phyloP scores from a whole-genome alignment of 768 basidiomycete genomes.

The Rubroboletus pulcherrimus region DNA sequence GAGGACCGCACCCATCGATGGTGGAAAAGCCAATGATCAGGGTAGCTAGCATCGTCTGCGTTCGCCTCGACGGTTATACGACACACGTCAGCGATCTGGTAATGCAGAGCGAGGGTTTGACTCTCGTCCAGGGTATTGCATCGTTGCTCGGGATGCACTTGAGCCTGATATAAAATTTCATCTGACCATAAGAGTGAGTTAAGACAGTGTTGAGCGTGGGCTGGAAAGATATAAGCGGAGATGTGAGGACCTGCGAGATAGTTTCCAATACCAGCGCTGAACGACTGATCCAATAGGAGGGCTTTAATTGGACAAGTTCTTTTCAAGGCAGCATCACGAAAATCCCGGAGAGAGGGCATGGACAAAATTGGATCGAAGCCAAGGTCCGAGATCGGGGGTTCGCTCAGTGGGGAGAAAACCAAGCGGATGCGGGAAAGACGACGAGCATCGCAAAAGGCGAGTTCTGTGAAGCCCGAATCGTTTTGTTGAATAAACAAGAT shows the following conservation, averaged over 20 bases:
- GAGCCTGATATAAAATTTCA: conserved; percentile 71
- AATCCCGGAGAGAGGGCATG: conserved; percentile 57
- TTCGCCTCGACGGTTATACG: conserved; percentile 60
- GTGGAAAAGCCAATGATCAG: conserved; percentile 62
- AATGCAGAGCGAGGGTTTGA: conserved; percentile 50
- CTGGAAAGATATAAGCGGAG: not conserved
- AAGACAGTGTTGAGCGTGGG: not conserved
- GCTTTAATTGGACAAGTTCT: conserved; percentile 68
- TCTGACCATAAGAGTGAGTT: conserved; percentile 33
- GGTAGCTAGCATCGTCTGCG: conserved; percentile 67
- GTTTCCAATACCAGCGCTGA: conserved; percentile 79
- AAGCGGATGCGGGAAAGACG: conserved; percentile 70
- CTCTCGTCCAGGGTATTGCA: conserved; percentile 50
- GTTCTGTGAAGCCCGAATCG: conserved; percentile 35
- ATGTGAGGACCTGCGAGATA: conserved; percentile 64
- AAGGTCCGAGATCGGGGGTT: conserved; percentile 67
- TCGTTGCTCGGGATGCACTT: conserved; percentile 68
- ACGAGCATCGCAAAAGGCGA: conserved; percentile 72
- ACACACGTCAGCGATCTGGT: conserved; percentile 53
- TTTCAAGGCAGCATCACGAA: conserved; percentile 44
- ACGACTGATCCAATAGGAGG: conserved; percentile 73
- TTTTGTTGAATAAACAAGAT: conserved; percentile 54
- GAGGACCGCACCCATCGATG: conserved; percentile 56
- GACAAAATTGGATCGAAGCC: conserved; percentile 76
- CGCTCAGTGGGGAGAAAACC: conserved; percentile 49